These are phyloP conservation scores for Huntiella abstrusa DNA, from an alignment of 2,329 filamentous ascomycete species.

Conservation along the genomic window DNA sequence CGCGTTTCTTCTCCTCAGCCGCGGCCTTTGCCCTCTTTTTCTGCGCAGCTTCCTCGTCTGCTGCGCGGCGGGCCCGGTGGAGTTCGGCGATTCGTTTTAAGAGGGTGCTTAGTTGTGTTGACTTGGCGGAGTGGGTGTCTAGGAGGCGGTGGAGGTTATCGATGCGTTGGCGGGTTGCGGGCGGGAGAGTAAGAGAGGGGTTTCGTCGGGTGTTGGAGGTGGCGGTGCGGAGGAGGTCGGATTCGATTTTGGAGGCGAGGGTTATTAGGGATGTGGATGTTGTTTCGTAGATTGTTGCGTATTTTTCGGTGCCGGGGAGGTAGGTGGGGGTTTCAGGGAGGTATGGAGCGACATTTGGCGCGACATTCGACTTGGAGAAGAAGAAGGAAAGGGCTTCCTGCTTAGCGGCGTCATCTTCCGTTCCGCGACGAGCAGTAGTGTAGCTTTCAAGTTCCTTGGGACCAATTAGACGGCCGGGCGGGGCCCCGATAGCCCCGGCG, in stretches of 20 bases:
- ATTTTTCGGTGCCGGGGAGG: slow-evolving; percentile 10
- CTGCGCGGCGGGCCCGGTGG: slow-evolving; percentile 22
- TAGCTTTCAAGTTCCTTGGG: slow-evolving; percentile 8
- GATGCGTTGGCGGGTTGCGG: slow-evolving; percentile 6
- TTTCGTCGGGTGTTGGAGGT: slow-evolving; percentile 11
- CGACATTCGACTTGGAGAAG: background rate
- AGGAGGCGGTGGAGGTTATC: slow-evolving; percentile 11
- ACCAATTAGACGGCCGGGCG: slow-evolving; percentile 10
- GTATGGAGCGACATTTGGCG: background rate
- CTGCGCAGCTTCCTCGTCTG: slow-evolving; percentile 22
- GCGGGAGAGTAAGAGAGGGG: slow-evolving; percentile 7
- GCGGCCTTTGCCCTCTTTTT: slow-evolving; percentile 24
- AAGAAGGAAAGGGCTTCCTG: slow-evolving; percentile 10
- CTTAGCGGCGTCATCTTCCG: slow-evolving; percentile 7
- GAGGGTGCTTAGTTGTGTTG: slow-evolving; percentile 19
- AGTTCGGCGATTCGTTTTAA: slow-evolving; percentile 26
- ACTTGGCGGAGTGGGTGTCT: slow-evolving; percentile 5
- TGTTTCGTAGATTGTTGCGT: slow-evolving; percentile 10
- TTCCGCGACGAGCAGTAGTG: background rate
- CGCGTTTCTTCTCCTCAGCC: slow-evolving; percentile 19
- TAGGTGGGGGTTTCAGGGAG: background rate
- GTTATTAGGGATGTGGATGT: slow-evolving; percentile 14
- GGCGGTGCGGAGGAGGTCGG: slow-evolving; percentile 17
- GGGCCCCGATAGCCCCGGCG: slow-evolving; percentile 17
- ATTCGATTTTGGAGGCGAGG: slow-evolving; percentile 17